Conservation (phyloP, 1,284 basidiomycete genomes). For the Singerocomus inundabilis region DNA sequence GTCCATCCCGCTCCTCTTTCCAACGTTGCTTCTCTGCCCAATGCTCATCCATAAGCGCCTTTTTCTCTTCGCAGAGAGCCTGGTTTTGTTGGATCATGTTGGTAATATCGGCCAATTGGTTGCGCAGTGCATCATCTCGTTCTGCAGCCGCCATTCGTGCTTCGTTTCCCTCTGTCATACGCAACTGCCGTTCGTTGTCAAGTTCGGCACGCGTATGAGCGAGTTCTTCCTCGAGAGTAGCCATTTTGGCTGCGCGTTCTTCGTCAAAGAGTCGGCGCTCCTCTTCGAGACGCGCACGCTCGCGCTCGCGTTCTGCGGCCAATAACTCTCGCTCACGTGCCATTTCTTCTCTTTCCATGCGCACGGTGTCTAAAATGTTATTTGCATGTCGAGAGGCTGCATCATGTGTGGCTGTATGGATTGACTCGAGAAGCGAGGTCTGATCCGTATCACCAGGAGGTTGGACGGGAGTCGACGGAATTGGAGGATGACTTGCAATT, state of each 20-base stretch:
- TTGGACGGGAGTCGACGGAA: conserved; percentile 24
- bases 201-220: conserved; percentile 52
- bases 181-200: conserved; percentile 53
- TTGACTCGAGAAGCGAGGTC: conserved; percentile 37
- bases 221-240: conserved; percentile 62
- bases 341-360: conserved; percentile 57
- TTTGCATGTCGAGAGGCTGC: conserved; percentile 53
- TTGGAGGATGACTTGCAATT: conserved; percentile 29
- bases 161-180: conserved; percentile 58
- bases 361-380: conserved; percentile 58
- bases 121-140: conserved; percentile 55
- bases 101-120: conserved; percentile 65
- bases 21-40: conserved; percentile 57
- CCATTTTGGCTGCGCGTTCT: conserved; percentile 54
- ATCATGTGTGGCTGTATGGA: conserved; percentile 40
- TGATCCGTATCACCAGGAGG: conserved; percentile 21
- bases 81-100: conserved; percentile 64
- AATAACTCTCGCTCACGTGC: conserved; percentile 51
- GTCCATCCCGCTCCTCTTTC: conserved; percentile 52
- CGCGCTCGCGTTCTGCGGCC: conserved; percentile 49
- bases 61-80: conserved; percentile 55
- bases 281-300: conserved; percentile 46
- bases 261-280: conserved; percentile 47
- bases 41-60: conserved; percentile 51
- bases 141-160: conserved; percentile 53